Evolutionary conservation across 2,329 filamentous ascomycete genomes (phyloP).

Genomic region (Neonectria ditissima): DNA sequence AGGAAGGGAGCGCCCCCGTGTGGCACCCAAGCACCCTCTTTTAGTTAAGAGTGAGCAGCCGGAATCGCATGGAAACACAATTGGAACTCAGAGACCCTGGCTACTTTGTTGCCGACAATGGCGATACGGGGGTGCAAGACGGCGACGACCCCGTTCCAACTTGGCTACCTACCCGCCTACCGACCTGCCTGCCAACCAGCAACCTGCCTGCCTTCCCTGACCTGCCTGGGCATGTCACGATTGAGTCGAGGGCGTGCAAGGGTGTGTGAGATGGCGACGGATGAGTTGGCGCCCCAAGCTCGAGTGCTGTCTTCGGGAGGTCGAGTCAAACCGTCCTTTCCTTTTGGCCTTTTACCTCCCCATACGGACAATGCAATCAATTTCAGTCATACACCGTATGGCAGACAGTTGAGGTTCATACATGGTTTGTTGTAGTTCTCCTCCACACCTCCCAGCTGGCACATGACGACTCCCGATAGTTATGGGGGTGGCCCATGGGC

Average conservation of each 20-base stretch:
- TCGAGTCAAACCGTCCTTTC: conserved; percentile 20
- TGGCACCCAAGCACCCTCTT: conserved; percentile 18
- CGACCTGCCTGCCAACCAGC: conserved; percentile 3
- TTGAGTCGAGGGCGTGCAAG: conserved; percentile 42
- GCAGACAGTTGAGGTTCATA: not conserved
- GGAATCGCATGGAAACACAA: conserved; percentile 21
- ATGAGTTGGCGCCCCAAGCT: conserved; percentile 45
- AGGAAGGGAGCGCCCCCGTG: conserved; percentile 26
- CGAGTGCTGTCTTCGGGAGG: conserved; percentile 20
- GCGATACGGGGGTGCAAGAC: conserved; percentile 26
- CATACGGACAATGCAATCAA: conserved; percentile 11
- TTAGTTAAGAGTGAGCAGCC: conserved; percentile 13
- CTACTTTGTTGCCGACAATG: conserved; percentile 29
- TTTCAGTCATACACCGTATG: not conserved
- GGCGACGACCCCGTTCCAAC: conserved; percentile 27
- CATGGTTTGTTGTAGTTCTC: conserved; percentile 5
- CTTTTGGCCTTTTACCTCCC: conserved; percentile 5
- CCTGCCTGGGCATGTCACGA: conserved; percentile 28
- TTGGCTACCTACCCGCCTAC: conserved; percentile 5
- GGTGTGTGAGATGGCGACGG: conserved; percentile 44
- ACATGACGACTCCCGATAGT: conserved; percentile 17
- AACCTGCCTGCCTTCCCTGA: not conserved
- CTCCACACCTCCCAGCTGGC: not conserved
- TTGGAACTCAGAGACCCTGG: conserved; percentile 13
- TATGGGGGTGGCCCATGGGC: conserved; percentile 5